A percentile compares a stretch with the other conserved stretches of the same genome.
Conservation (phyloP, 2,329 filamentous ascomycete species). For the Penicillium sp. region DNA sequence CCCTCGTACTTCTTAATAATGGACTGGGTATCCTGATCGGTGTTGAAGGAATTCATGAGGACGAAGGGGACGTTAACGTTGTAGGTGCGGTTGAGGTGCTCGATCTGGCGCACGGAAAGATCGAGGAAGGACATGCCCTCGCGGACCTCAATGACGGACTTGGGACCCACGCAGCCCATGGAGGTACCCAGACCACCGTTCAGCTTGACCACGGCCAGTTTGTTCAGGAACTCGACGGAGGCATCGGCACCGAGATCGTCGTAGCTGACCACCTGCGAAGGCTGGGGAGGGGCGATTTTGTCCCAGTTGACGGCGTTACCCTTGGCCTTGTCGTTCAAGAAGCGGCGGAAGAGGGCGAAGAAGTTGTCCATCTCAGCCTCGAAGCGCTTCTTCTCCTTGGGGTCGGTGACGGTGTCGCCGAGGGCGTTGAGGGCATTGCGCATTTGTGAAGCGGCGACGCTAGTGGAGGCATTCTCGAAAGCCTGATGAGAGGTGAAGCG, state of each 20-base stretch:
- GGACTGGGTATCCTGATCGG: slow-evolving; percentile 92
- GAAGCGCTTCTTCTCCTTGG: slow-evolving; percentile 71
- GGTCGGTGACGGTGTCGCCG: slow-evolving; percentile 81
- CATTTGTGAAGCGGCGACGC: slow-evolving; percentile 97
- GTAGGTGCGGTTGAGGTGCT: slow-evolving; percentile 98
- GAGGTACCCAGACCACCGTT: slow-evolving; percentile 99
- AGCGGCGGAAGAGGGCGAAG: slow-evolving; percentile 96
- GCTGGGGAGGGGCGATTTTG: slow-evolving; percentile 88
- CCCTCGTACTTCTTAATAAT: slow-evolving; percentile 99
- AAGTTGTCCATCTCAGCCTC: slow-evolving; percentile 99
- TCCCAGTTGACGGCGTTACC: slow-evolving; percentile 95
- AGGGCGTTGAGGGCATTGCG: slow-evolving; percentile 94
- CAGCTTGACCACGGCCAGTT: slow-evolving; percentile 97
- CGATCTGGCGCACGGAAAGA: slow-evolving; percentile 96
- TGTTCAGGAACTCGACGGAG: slow-evolving; percentile 90
- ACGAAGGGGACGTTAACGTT: slow-evolving; percentile 96
- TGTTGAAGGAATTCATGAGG: slow-evolving; percentile 99
- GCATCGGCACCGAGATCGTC: slow-evolving; percentile 83
- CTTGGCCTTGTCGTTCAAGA: slow-evolving; percentile 98
- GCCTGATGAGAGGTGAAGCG: slow-evolving; percentile 57
- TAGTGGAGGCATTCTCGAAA: slow-evolving; percentile 98
- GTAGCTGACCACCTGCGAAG: slow-evolving; percentile 93
- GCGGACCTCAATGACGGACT: slow-evolving; percentile 98
- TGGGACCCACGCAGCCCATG: slow-evolving; percentile 98
- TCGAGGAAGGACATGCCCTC: slow-evolving; percentile 99